Conservation (phyloP, 2,329 filamentous ascomycete species). For the Monilinia aucupariae region DNA sequence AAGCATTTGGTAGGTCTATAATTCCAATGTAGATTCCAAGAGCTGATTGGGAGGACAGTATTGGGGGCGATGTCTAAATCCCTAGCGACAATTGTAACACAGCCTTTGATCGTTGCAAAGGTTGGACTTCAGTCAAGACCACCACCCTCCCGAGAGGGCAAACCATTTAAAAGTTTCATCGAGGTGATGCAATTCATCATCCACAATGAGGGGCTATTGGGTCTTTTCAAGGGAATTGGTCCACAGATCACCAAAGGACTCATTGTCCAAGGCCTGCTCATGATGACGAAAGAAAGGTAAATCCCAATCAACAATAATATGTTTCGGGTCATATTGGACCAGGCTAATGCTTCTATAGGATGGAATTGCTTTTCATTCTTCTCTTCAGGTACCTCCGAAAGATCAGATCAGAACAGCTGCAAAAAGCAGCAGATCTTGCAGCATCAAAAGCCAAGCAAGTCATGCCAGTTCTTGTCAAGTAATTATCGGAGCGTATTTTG, state of each 20-base stretch:
- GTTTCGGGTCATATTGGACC: not conserved
- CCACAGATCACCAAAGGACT: slow-evolving; percentile 92
- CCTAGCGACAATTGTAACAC: slow-evolving; percentile 83
- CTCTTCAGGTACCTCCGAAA: slow-evolving; percentile 76
- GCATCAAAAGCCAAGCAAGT: slow-evolving; percentile 50
- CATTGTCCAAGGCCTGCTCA: slow-evolving; percentile 88
- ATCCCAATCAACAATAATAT: slow-evolving; percentile 23
- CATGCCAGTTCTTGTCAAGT: slow-evolving; percentile 32
- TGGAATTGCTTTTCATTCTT: slow-evolving; percentile 82
- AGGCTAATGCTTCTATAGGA: slow-evolving; percentile 43
- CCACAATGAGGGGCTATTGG: slow-evolving; percentile 73
- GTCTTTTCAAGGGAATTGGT: slow-evolving; percentile 94
- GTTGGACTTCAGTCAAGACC: slow-evolving; percentile 93
- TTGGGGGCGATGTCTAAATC: slow-evolving; percentile 91
- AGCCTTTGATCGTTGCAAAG: slow-evolving; percentile 95
- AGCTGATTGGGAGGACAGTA: slow-evolving; percentile 46
- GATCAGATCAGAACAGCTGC: slow-evolving; percentile 63
- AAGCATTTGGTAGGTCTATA: slow-evolving; percentile 76
- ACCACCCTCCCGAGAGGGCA: slow-evolving; percentile 74
- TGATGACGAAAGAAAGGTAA: slow-evolving; percentile 98
- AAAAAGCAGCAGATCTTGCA: slow-evolving; percentile 59
- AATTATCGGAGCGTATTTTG: slow-evolving; percentile 5
- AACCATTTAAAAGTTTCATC: slow-evolving; percentile 86
- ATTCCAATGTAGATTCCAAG: not conserved
- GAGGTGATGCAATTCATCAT: slow-evolving; percentile 96